These are phyloP conservation scores for Aspergillus calidoustus DNA, from an alignment of 2,329 filamentous ascomycete genomes.

Conservation along the genomic window DNA sequence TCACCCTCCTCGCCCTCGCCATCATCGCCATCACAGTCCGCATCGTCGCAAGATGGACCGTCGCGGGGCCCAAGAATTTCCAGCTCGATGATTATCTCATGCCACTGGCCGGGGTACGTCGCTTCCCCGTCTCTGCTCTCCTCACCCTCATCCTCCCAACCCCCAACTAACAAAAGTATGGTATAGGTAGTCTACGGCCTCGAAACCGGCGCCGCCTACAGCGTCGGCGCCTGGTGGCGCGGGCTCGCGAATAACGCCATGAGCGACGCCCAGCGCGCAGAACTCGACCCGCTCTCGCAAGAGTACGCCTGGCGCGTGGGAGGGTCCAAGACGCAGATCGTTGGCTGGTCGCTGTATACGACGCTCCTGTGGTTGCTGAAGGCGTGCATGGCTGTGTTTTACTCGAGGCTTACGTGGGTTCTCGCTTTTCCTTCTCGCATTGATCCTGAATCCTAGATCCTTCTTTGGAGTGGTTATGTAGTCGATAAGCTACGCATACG, in stretches of 20 bases:
- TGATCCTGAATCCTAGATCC: too few species aligned
- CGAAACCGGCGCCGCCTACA: constrained; percentile 56
- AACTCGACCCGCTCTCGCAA: constrained; percentile 48
- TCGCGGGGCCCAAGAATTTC: constrained; percentile 56
- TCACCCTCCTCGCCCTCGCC: constrained; percentile 57
- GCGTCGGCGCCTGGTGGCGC: constrained; percentile 53
- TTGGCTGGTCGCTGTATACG: constrained; percentile 61
- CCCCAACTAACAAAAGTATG: background rate
- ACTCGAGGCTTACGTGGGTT: constrained; percentile 56
- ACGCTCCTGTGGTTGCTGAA: constrained; percentile 59
- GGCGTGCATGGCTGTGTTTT: constrained; percentile 61
- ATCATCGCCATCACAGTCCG: constrained; percentile 57
- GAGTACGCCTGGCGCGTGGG: constrained; percentile 57
- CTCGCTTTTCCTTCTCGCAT: too few species aligned
- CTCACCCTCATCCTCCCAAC: background rate
- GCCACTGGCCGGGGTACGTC: constrained; percentile 55
- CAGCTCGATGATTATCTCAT: constrained; percentile 65
- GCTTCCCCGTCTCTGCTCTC: background rate
- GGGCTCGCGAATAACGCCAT: constrained; percentile 64
- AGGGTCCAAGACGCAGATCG: constrained; percentile 59
- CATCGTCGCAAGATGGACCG: constrained; percentile 53
- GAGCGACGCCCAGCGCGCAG: constrained; percentile 55
- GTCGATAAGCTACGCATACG: background rate
- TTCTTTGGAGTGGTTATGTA: background rate
- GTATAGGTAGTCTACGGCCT: constrained; percentile 55